phyloP scores from a whole-genome alignment of 371 early-diverging fungal genomes.

The Coemansia sp. region DNA sequence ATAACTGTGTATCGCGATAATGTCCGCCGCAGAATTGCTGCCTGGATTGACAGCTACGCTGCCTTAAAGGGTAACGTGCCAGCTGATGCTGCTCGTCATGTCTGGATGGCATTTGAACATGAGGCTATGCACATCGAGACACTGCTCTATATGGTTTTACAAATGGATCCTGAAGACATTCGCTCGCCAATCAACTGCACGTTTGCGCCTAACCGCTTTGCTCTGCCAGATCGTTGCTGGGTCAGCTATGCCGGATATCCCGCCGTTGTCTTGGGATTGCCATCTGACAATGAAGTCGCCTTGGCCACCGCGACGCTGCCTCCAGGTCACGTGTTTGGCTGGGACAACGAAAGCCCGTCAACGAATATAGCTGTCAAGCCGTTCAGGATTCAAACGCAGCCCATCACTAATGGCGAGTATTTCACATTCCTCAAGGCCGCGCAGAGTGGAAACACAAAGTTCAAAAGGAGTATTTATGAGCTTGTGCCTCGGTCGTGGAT shows the following conservation, averaged over 20 bases:
- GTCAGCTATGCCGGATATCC: slow-evolving; percentile 17
- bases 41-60: slow-evolving; percentile 54
- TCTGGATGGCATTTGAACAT: slow-evolving; percentile 89
- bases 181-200: slow-evolving; percentile 43
- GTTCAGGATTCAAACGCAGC: slow-evolving; percentile 72
- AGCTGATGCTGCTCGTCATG: slow-evolving; percentile 56
- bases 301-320: slow-evolving; percentile 7
- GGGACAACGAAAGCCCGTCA: slow-evolving; percentile 85
- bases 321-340: slow-evolving; percentile 61
- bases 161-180: slow-evolving; percentile 54
- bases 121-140: slow-evolving; percentile 91
- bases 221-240: slow-evolving; percentile 15
- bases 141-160: slow-evolving; percentile 83
- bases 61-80: slow-evolving; percentile 5
- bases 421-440: slow-evolving; percentile 54
- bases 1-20: slow-evolving; percentile 66
- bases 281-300: slow-evolving; percentile 19
- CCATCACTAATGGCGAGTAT: slow-evolving; percentile 81
- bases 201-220: not conserved
- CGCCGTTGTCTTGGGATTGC: slow-evolving; percentile 13
- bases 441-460: not conserved
- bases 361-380: slow-evolving; percentile 49
- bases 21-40: slow-evolving; percentile 60
- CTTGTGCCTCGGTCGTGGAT: slow-evolving; percentile 26
- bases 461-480: not conserved